Conservation (phyloP, 2,329 filamentous ascomycete species). For the Ascochyta clinopodiicola region DNA sequence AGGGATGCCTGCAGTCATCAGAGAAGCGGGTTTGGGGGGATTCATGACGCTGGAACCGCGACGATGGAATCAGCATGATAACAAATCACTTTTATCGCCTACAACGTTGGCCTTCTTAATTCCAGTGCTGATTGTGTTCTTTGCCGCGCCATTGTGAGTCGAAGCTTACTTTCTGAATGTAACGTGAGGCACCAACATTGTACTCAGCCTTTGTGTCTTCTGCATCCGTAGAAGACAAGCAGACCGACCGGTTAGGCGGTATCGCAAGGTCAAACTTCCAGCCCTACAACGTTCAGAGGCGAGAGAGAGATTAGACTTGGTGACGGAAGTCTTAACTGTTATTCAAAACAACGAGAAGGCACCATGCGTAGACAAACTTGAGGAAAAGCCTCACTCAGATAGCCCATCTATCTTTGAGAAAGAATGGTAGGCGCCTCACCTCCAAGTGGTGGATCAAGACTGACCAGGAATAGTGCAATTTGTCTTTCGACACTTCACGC, state of each 20-base stretch:
- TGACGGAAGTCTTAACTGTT: conserved; percentile 27
- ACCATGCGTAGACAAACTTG: conserved; percentile 4
- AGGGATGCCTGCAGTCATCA: conserved; percentile 15
- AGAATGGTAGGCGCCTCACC: conserved; percentile 33
- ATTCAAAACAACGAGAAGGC: conserved; percentile 2
- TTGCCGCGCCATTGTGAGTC: conserved; percentile 40
- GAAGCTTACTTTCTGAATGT: background rate
- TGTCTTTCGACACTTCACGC: conserved; percentile 39
- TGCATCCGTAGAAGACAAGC: conserved; percentile 28
- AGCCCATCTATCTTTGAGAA: conserved; percentile 28
- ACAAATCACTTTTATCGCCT: conserved; percentile 31
- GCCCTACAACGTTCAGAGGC: conserved; percentile 29
- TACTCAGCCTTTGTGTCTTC: conserved; percentile 29
- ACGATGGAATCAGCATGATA: conserved; percentile 9
- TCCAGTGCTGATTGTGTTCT: conserved; percentile 37
- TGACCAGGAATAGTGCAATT: conserved; percentile 35
- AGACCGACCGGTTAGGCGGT: conserved; percentile 10
- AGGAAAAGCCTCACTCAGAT: conserved; percentile 13
- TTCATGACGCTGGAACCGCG: conserved; percentile 7
- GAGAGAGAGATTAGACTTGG: conserved; percentile 27
- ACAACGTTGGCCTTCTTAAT: conserved; percentile 39
- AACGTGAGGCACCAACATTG: conserved; percentile 1
- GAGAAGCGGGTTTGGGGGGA: background rate
- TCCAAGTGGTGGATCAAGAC: background rate
- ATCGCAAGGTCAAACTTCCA: conserved; percentile 20